phyloP scores from a whole-genome alignment of 2,329 filamentous ascomycete genomes.

The Pezicula rhizophila region DNA sequence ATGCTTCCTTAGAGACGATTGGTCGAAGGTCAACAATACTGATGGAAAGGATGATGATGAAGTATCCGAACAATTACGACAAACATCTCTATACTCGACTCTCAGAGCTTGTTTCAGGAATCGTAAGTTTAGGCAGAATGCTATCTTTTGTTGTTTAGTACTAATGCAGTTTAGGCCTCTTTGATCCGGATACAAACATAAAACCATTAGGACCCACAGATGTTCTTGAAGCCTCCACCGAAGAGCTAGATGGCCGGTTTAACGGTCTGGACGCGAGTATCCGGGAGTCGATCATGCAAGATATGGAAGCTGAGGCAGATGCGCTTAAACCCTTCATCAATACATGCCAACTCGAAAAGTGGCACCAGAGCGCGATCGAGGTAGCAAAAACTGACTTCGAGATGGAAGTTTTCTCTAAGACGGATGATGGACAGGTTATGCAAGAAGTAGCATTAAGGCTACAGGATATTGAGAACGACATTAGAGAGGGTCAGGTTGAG shows the following conservation, averaged over 20 bases:
- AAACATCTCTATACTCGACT: constrained; percentile 65
- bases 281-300: constrained; percentile 60
- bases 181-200: constrained; percentile 35
- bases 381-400: constrained; percentile 32
- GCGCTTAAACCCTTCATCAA: constrained; percentile 59
- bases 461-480: constrained; percentile 19
- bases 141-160: constrained; percentile 24
- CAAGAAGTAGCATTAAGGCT: constrained; percentile 15
- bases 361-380: constrained; percentile 44
- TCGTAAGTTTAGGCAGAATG: constrained; percentile 43
- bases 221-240: constrained; percentile 52
- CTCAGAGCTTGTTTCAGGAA: constrained; percentile 57
- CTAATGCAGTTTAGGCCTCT: constrained; percentile 24
- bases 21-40: constrained; percentile 73
- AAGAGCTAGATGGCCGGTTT: constrained; percentile 56
- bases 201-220: constrained; percentile 46
- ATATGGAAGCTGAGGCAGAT: constrained; percentile 68
- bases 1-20: constrained; percentile 78
- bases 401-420: constrained; percentile 24
- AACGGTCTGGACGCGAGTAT: constrained; percentile 55
- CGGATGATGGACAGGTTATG: constrained; percentile 18
- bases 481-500: constrained; percentile 22
- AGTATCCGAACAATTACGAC: constrained; percentile 53
- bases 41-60: constrained; percentile 66
- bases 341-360: constrained; percentile 63